These are phyloP conservation scores for Pythium myriotylum DNA, from an alignment of 352 stramenopile species.

Conservation along the genomic window DNA sequence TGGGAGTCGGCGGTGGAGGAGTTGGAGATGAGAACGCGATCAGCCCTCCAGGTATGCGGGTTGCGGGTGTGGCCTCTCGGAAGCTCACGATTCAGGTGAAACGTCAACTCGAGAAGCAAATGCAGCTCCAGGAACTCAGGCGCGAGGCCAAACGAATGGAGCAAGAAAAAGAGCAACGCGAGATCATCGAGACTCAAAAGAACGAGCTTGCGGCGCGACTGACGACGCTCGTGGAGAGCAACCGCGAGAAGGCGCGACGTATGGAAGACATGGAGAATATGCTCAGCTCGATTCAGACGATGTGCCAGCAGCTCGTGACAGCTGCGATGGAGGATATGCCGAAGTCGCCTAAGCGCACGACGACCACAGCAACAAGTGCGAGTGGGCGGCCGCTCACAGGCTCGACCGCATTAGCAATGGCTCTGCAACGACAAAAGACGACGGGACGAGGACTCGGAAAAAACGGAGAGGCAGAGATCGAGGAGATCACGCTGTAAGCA, in stretches of 20 bases:
- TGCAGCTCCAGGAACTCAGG: conserved; percentile 25
- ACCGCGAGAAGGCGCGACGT: conserved; percentile 54
- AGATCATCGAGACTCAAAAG: conserved; percentile 37
- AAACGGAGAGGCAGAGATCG: conserved; percentile 39
- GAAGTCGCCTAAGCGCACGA: conserved; percentile 20
- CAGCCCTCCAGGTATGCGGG: neutral
- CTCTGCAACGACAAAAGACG: conserved; percentile 36
- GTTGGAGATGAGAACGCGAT: neutral
- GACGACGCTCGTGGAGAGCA: conserved; percentile 49
- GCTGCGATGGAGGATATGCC: conserved; percentile 41
- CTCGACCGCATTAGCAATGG: conserved; percentile 39
- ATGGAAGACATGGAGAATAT: conserved; percentile 65
- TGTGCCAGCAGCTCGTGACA: conserved; percentile 63
- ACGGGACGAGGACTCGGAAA: conserved; percentile 8
- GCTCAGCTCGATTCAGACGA: conserved; percentile 61
- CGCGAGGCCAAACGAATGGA: conserved; percentile 24
- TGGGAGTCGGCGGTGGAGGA: conserved; percentile 3
- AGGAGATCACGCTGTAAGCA: conserved; percentile 50
- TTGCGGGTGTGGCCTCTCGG: conserved; percentile 30
- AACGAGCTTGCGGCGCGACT: conserved; percentile 50
- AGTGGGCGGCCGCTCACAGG: conserved; percentile 10
- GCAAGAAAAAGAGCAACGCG: conserved; percentile 27
- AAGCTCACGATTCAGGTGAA: conserved; percentile 54
- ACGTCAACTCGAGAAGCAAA: conserved; percentile 51
- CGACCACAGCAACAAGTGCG: conserved; percentile 13